Base-by-base conservation (phyloP, 2,329 filamentous ascomycete species). In the Apiospora pterosperma region DNA sequence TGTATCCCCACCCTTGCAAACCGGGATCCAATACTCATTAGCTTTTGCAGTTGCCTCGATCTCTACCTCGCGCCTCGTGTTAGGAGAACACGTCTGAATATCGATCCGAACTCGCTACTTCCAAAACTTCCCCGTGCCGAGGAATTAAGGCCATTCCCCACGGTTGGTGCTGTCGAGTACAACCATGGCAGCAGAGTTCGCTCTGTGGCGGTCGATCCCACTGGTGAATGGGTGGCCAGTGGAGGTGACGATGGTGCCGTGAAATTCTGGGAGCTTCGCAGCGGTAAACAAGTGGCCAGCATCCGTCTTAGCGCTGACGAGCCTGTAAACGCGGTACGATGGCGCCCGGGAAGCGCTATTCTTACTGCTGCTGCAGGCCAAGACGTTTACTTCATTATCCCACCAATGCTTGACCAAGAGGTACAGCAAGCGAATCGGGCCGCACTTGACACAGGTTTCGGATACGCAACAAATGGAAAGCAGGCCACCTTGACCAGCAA, bases 231-330 rank as follows among this genome's bases (percentile, higher is more conserved):
- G 84, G 81, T 98, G 65, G 96, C 96, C 2, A 97, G 91, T 70
- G 96, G 95, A 73, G 96, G 96, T 59, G 94, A 98, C 71, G 96
- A 99, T 77, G 95, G 96, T 36, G 96, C 91, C 4, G 90, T 97
- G 28, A 88, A 94, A 64, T 87, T 99, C 28, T 98, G 95, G 94
- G 91, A 96, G 67, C 84, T 97, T 64, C 76, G 90, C 63, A 96
- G 93, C 10, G 94, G 93, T 38, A 90, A 94, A 66, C 92, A 97
- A 77, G 63, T 97, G 93, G 93, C 90, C 88, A 70, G 90, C 42
- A 63, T 89, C 62, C 92, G 90, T 75, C 80, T 98, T 62, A 92
- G 89, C 70, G 87, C 88, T 60, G 91, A 96, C 44, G 89, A 90
- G 67, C 86, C 93, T 8, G 92, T 99, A 67, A 92, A 96, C 74